Evolutionary conservation across 1,284 basidiomycete genomes (phyloP), one percentile per base, ranked within the genome.

Genomic region (Grifola frondosa): DNA sequence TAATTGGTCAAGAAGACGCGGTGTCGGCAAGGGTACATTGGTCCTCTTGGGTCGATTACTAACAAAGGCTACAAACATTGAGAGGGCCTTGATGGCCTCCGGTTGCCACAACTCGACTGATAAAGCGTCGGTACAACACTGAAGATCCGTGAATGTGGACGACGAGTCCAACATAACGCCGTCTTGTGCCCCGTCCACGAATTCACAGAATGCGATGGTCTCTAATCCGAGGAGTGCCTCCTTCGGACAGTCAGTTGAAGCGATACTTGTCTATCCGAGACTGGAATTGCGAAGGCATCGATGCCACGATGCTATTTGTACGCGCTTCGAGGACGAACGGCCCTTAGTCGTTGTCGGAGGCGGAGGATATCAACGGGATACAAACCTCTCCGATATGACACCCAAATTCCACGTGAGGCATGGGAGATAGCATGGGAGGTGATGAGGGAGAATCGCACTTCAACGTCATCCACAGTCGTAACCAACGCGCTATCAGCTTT

Each of bases 71-170:
- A 75, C 48, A 24, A 80, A 51, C 30, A 67, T 67, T 12, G 68
- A 65, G 22, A 83, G 58, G 4, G 77, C 73, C 31, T 73, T 71
- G 30, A 89, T 67, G 15, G 80, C 81, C 37, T 74, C 69, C 5
- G 76, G 74, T 45, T 85, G 77, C 84, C 87, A 91, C 10, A 91
- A 61, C 58, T 90, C 85, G 33, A 87, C 45, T 33, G 78, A 77
- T 15, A 87, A 62, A 4, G 76, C 75, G 53, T 90, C 86, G 9
- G 80, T 68, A 12, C 70, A 68, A 26, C 74, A 60, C 46, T 74
- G 70, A 19, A 82, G 46, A 33, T 82, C 73, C 2, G 74, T 50
- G 20, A 78, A 69, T 16, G 75, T 44, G 0, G 86, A 80, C 9
- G 65, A 62, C 19, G 65, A 53, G 47, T 81, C 71, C 29, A 87